Percentiles rank a stretch among this genome's conserved stretches.
Conservation (phyloP, 257 asterid genomes). For the Plectranthus barbatus region DNA sequence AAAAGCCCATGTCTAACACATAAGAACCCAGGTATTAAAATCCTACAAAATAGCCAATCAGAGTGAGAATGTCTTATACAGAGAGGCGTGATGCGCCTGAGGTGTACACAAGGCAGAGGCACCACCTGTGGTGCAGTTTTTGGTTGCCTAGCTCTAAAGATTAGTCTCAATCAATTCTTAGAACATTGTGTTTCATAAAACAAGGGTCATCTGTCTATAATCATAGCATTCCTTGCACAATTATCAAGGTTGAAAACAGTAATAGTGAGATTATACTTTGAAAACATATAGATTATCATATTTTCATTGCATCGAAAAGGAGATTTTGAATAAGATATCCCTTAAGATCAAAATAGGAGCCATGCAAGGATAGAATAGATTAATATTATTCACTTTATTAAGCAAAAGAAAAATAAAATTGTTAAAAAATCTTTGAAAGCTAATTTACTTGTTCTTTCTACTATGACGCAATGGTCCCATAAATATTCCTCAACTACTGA, state of each 20-base stretch:
- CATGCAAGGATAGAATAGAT: no score
- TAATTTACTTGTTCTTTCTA: background rate
- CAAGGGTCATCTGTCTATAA: background rate
- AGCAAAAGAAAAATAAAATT: background rate
- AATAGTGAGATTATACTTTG: background rate
- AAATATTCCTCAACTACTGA: no score
- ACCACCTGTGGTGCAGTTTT: no score
- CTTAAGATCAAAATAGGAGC: background rate
- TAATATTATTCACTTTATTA: no score
- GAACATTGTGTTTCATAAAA: background rate
- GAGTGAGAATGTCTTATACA: no score
- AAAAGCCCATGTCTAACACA: no score
- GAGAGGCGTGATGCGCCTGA: no score
- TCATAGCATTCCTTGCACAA: background rate
- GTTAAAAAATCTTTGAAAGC: background rate
- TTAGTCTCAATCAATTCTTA: no score
- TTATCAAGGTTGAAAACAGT: background rate
- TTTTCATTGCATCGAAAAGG: background rate
- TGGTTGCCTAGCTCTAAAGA: no score
- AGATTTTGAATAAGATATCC: background rate
- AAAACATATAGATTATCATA: background rate
- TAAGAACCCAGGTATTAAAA: no score
- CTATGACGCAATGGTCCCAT: background rate
- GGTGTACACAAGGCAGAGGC: no score
- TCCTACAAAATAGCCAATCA: no score